Conservation (phyloP, 805 yeast genomes). For the Wickerhamiella kazuoi region DNA sequence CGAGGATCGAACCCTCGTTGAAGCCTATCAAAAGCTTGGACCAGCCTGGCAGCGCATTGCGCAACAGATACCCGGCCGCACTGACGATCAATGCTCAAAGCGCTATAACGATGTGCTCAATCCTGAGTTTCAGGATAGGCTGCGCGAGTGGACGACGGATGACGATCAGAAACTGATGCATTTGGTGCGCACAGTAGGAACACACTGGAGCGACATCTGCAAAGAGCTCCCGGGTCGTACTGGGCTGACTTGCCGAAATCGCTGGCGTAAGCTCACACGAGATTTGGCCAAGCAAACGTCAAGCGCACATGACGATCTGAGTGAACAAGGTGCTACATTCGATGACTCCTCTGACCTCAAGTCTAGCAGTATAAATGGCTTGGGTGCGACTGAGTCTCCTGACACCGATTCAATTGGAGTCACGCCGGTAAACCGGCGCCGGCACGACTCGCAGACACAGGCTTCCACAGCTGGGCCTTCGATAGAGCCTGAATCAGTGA, state of each 20-base stretch:
- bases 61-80: conserved; percentile 57
- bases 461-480: too few species aligned
- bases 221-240: conserved; percentile 60
- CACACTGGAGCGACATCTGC: conserved; percentile 78
- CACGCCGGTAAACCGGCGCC: background rate
- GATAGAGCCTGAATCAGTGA: too few species aligned
- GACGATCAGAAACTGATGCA: conserved; percentile 60
- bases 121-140: conserved; percentile 58
- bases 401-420: too few species aligned
- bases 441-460: background rate
- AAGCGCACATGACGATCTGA: background rate
- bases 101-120: conserved; percentile 76
- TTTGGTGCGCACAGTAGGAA: conserved; percentile 54
- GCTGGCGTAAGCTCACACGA: conserved; percentile 74
- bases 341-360: background rate
- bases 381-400: background rate
- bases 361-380: background rate
- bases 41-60: conserved; percentile 79
- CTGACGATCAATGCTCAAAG: conserved; percentile 90
- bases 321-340: background rate
- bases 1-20: conserved; percentile 51
- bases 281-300: background rate
- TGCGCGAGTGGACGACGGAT: conserved; percentile 59
- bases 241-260: conserved; percentile 72
- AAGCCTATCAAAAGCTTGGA: conserved; percentile 52